phyloP scores from a whole-genome alignment of 352 stramenopile species.

The Pythium dissotocum region DNA sequence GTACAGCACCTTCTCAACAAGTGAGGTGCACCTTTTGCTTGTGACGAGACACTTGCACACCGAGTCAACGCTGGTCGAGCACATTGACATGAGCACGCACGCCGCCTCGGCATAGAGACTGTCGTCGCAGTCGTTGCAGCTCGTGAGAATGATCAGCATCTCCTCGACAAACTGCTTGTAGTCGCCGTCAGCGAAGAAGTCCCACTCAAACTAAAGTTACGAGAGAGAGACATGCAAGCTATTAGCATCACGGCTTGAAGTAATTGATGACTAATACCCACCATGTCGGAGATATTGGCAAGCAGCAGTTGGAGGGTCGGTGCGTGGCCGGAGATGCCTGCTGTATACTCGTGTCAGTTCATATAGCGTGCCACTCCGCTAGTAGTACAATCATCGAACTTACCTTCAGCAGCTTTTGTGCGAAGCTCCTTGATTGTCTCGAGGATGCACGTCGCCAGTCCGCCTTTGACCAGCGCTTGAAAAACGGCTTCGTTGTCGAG shows the following conservation, averaged over 20 bases:
- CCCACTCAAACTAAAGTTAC: conserved; percentile 39
- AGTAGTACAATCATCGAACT: background rate
- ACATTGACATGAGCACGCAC: conserved; percentile 38
- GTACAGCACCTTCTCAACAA: conserved; percentile 20
- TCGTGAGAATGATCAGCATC: conserved; percentile 31
- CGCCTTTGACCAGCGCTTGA: conserved; percentile 11
- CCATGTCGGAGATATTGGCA: conserved; percentile 25
- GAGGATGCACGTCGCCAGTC: conserved; percentile 16
- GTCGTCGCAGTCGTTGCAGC: conserved; percentile 28
- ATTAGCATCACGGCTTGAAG: background rate
- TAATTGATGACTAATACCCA: background rate
- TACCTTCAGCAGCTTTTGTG: conserved; percentile 4
- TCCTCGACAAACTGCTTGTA: conserved; percentile 28
- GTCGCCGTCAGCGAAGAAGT: conserved; percentile 33
- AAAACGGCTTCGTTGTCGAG: conserved; percentile 23
- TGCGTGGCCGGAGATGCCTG: conserved; percentile 1
- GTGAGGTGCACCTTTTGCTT: background rate
- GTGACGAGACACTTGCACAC: conserved; percentile 21
- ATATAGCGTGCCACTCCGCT: background rate
- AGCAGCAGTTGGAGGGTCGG: conserved; percentile 19
- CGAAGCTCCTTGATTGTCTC: conserved; percentile 8
- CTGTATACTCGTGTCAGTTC: background rate
- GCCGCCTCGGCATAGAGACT: conserved; percentile 32
- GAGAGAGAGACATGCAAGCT: background rate
- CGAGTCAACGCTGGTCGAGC: conserved; percentile 29